Percentiles rank a stretch among this genome's conserved stretches.
phyloP scores from a whole-genome alignment of 83 land plant genomes.

The Picea abies region DNA sequence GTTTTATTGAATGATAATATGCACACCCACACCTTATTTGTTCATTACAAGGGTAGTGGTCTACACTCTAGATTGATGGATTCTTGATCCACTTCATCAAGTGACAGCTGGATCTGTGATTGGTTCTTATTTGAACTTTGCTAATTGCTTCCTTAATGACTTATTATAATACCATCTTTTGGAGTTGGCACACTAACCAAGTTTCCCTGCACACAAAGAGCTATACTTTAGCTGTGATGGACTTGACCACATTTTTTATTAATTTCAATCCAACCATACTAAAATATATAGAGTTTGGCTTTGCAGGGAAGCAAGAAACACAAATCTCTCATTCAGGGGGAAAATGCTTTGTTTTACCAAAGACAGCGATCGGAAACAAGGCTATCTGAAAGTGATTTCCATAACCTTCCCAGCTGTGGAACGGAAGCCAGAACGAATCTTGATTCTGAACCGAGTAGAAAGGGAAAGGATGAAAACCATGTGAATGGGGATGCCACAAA shows the following conservation, averaged over 20 bases:
- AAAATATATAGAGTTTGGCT: background rate
- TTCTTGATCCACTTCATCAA: background rate
- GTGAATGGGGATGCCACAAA: background rate
- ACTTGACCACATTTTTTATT: background rate
- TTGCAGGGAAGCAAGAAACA: conserved; percentile 10
- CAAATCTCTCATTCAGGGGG: background rate
- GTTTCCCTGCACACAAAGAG: background rate
- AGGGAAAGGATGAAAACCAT: background rate
- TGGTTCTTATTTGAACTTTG: background rate
- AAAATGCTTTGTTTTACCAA: conserved; percentile 14
- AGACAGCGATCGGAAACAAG: background rate
- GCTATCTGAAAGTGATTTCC: background rate
- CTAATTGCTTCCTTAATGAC: background rate
- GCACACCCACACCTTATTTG: too few species aligned
- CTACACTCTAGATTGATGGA: background rate
- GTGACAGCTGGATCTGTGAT: background rate
- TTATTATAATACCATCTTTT: background rate
- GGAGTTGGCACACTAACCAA: background rate
- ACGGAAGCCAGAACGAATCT: background rate
- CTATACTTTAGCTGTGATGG: background rate
- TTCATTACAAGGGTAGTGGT: too few species aligned
- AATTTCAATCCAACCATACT: too few species aligned
- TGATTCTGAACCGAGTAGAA: background rate
- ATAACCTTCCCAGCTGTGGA: conserved; percentile 14
- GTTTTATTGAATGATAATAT: too few species aligned